Conservation (phyloP, 164 flowering plant genomes). For the Paratinospora sagittata region DNA sequence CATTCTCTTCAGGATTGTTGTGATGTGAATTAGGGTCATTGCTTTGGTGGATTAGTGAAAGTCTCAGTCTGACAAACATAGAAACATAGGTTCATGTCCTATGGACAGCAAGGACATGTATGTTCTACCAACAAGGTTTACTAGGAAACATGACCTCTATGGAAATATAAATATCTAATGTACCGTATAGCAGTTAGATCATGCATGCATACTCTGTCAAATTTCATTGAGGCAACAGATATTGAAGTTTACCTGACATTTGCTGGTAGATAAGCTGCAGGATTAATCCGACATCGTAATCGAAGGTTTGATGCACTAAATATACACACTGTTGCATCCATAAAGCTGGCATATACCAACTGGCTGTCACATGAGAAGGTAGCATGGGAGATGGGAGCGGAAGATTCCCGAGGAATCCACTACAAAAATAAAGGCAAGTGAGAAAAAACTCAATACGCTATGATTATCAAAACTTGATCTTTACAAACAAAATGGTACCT, state of each 20-base stretch:
- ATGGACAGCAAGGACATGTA: no score
- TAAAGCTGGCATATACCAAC: constrained; percentile 71
- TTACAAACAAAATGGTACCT: constrained; percentile 40
- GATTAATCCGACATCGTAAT: constrained; percentile 73
- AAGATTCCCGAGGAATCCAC: constrained; percentile 53
- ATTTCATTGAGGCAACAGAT: neutral
- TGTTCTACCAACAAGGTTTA: neutral
- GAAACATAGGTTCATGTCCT: no score
- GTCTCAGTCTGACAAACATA: neutral
- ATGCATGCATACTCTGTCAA: neutral
- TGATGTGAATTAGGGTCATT: no score
- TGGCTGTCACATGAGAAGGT: constrained; percentile 95
- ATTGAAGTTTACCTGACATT: constrained; percentile 52
- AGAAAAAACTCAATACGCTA: neutral
- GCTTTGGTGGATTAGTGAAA: neutral
- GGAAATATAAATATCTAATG: neutral
- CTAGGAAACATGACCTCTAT: no score
- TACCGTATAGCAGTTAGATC: neutral
- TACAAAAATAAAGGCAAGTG: constrained; percentile 7
- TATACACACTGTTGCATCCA: constrained; percentile 76
- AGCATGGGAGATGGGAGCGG: constrained; percentile 86
- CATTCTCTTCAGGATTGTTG: neutral
- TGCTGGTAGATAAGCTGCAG: constrained; percentile 75
- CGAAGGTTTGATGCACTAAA: constrained; percentile 65
- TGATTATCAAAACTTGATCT: neutral